phyloP scores from a whole-genome alignment of 305 asterid species.

The Coffea humblotiana region DNA sequence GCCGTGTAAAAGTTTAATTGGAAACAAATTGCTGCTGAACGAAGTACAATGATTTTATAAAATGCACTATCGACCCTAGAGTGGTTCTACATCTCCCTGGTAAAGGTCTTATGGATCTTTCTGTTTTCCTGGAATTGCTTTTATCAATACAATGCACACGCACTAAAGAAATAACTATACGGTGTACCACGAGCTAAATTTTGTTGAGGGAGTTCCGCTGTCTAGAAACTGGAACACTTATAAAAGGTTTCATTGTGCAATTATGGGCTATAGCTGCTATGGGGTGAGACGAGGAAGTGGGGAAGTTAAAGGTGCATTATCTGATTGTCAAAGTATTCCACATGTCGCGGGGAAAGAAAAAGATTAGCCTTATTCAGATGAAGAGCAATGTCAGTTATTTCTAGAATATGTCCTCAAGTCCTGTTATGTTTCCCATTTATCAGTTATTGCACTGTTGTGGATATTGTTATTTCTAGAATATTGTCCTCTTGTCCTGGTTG shows the following conservation, averaged over 20 bases:
- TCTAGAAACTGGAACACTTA: background rate
- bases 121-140: background rate
- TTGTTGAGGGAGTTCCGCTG: background rate
- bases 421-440: background rate
- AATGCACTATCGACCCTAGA: background rate
- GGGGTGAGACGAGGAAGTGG: background rate
- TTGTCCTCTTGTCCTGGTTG: background rate
- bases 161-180: too few relatives aligned
- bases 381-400: background rate
- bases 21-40: background rate
- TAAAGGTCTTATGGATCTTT: too few relatives aligned
- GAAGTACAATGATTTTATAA: background rate
- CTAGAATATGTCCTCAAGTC: background rate
- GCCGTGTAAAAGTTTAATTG: background rate
- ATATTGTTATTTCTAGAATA: background rate
- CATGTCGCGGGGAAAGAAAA: background rate
- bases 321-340: background rate
- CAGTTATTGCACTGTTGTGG: background rate
- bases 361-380: background rate
- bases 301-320: background rate
- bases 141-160: too few relatives aligned
- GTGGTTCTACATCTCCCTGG: too few relatives aligned
- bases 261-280: background rate
- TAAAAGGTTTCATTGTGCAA: background rate
- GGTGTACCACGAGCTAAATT: background rate